Base-by-base conservation (phyloP, 352 stramenopile genomes). In the Elongisporangium anandrum region DNA sequence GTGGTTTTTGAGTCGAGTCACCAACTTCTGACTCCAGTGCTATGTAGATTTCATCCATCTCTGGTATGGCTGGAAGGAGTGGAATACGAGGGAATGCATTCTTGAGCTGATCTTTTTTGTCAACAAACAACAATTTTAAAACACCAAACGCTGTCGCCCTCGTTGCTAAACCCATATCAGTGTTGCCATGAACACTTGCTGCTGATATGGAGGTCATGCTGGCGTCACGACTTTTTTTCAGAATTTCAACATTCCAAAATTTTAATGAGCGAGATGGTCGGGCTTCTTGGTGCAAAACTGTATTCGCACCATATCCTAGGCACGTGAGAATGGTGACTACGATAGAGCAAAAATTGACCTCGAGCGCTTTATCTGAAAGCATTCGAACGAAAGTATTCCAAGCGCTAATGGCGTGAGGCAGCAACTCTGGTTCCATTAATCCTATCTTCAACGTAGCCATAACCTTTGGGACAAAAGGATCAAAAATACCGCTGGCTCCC, bases 401-500 rank as follows among this genome's bases (percentile, higher is more conserved):
- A 2, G 79, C 83, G 24, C 75, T 60, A 56, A 93, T 87, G 9
- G 77, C 79, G 66, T 87, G 60, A 26, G 77, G 69, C 63, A 84
- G 72, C 48, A 95, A 63, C 20, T 74, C 65, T 20, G 50, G 56
- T 48, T 95, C 85, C 26, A 64, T 66, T 8, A 94, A 61, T 22
- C 79, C 84, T 8, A 92, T 73, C 60, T 96, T 96, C 4, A 96
- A 66, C 20, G 85, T 95, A 21, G 85, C 87, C 87, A 96, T 96
- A 39, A 96, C 84, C 64, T 96, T 96, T 2, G 87, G 87, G 16
- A 96, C 76, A 65, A 92, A 96, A 19, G 82, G 63, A 60, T 96
- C 87, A 10, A 96, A 65, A 17, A 80, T 63, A 38, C 85, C 82
- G 60, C 66, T 73, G 15, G 52, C 63, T 61, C 48, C 66, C 41